Evolutionary conservation across 75 land plant genomes (phyloP).

Genomic region (Chamaecyparis obtusa): DNA sequence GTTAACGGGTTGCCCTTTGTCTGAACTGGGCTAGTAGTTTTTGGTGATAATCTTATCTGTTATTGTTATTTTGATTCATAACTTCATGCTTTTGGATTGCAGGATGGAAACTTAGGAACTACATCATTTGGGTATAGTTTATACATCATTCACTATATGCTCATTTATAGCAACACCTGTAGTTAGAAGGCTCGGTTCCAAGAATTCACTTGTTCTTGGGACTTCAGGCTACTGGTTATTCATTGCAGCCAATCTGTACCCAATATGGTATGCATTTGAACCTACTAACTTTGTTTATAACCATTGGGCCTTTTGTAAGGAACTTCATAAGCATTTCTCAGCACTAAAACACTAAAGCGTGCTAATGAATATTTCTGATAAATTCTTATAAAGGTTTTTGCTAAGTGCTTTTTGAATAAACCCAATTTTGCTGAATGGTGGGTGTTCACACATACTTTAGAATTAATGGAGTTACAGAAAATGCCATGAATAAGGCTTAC

Average conservation of each 20-base stretch:
- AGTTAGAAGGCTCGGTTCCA: constrained; percentile 66
- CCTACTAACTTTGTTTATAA: not conserved
- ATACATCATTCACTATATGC: constrained; percentile 72
- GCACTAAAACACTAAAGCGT: too few relatives aligned
- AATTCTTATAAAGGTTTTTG: not conserved
- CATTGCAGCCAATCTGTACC: constrained; percentile 68
- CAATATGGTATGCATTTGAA: constrained; percentile 45
- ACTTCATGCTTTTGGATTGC: constrained; percentile 8
- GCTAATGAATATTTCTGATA: not conserved
- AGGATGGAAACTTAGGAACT: constrained; percentile 78
- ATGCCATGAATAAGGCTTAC: too few relatives aligned
- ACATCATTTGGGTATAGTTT: constrained; percentile 76
- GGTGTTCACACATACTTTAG: not conserved
- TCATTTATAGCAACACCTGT: constrained; percentile 67
- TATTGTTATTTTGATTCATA: not conserved
- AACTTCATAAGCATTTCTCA: not conserved
- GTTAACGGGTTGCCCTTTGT: not conserved
- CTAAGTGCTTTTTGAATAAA: not conserved
- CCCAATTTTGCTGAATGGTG: not conserved
- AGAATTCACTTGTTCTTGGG: constrained; percentile 71
- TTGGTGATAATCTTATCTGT: constrained; percentile 2
- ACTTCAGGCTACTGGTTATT: constrained; percentile 84
- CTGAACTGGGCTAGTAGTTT: not conserved
- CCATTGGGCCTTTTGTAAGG: not conserved
- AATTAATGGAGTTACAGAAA: too few relatives aligned